Base-by-base conservation (phyloP, 164 flowering plant genomes). In the Magnolia kwangsiensis region DNA sequence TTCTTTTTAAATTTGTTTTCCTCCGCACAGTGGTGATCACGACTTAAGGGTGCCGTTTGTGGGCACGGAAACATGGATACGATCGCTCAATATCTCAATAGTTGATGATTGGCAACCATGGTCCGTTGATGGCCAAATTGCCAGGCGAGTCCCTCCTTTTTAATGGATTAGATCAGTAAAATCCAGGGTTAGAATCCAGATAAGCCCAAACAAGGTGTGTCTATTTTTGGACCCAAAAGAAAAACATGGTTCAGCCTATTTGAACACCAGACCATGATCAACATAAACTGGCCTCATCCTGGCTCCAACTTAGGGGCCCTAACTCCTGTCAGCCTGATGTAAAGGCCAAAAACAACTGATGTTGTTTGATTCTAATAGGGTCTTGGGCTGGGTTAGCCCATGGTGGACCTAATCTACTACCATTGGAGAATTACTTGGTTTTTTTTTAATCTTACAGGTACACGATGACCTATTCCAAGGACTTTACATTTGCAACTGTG, bases 71-170 rank as follows among this genome's bases (percentile, higher is more conserved):
- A 86, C 85, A 49, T 89, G 92, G 90, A 84, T 90, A 63, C 75
- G 77, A 65, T 78, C 85, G 29, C 83, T 90, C 5, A 86, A 87
- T 24, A 88, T 77, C 69, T 69, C 88, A 51, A 81, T 88, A 59
- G 73, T 76, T 29, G 86, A 86, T 75, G 89, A 86, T 9, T 91
- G 95, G 95, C 73, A 87, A 31, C 74, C 86, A 7, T 91, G 93
- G 93, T 14, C 45, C 1, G 79, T 82, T 0, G 78, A 79, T 9
- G 83, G 81, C 63, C 89, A 89, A 82, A 74, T 87, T 77, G 91
- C 78, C n/a, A 92, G 92, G 92, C 87, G 27, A 11, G 84, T 51
- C 14, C 7, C 4, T 4, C 4, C 11, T 7, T 18, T 74, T 65
- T 1, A 20, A 13, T 3, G 45, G 45, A 4, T 37, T 37, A 3